Base-by-base conservation (phyloP, 306 rosid genomes). In the Chamaecrista fasciculata region DNA sequence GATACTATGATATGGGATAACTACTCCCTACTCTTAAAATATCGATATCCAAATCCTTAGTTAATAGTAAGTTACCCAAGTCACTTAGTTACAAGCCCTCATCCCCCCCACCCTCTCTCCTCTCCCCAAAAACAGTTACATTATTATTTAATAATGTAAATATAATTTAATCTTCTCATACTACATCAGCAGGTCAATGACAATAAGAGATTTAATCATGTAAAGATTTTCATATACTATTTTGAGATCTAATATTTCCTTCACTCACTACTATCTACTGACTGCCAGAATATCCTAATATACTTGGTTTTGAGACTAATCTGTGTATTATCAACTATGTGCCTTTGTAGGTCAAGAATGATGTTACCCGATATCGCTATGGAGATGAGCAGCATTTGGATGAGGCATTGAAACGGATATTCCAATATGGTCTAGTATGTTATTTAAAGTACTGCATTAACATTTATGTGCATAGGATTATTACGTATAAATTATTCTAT, bases 301-400 rank as follows among this genome's bases (percentile, higher is more conserved):
- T 42, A 52, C 16, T n/a, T 57, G 26, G 4, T 55, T 62, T 71
- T 67, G 16, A 67, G 23, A 59, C 59, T 79, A 24, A 31, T 29
- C 5, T 61, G 44, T 64, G 47, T 25, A 61, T 33, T 66, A 28
- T 25, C 12, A 44, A 55, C 48, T 69, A 12, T 65, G 74, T 66
- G 55, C 52, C 64, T 31, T 65, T 69, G 47, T 73, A 94, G 97
- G 99, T 94, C 70, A 91, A 91, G 82, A 87, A 61, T 50, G 99
- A 89, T 62, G 99, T 94, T 39, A 88, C 82, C 43, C 89, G 99
- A 70, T 91, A 71, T 75, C 96, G 99, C 65, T 86, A 91, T 73
- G 97, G 99, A 69, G 99, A 94, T 81, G 99, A 91, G 65, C 99
- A 94, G 70, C 99, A 94, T 78, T 81, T 94, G 90, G 99, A 91